Evolutionary conservation across 176 grass and related monocot species (phyloP).

Genomic region (Ampelocalamus luodianensis): DNA sequence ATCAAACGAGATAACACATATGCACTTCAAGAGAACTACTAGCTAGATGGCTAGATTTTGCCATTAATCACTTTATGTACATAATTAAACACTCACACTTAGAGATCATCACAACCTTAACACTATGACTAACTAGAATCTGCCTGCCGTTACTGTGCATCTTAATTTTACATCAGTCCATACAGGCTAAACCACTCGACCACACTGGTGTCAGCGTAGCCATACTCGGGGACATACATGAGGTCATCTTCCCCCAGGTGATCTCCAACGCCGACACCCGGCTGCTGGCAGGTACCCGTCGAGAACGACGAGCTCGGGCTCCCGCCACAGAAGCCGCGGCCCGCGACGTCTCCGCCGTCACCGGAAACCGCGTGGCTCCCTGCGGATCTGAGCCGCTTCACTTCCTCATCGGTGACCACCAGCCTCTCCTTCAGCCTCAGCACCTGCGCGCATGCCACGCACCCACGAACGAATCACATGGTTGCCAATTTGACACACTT

Average conservation of each 20-base stretch:
- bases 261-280: slow-evolving; percentile 27
- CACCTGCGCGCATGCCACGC: slow-evolving; percentile 42
- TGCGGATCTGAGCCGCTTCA: slow-evolving; percentile 57
- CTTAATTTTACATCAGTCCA: slow-evolving; percentile 38
- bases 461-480: slow-evolving; percentile 20
- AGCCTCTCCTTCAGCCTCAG: slow-evolving; percentile 80
- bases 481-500: not conserved
- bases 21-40: slow-evolving; percentile 28
- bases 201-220: slow-evolving; percentile 43
- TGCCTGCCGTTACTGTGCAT: not conserved
- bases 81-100: slow-evolving; percentile 47
- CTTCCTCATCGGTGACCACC: slow-evolving; percentile 55
- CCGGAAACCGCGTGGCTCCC: slow-evolving; percentile 34
- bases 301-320: slow-evolving; percentile 92
- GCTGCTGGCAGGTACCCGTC: slow-evolving; percentile 57
- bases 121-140: slow-evolving; percentile 34
- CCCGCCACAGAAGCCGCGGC: slow-evolving; percentile 15
- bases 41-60: slow-evolving; percentile 43
- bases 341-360: slow-evolving; percentile 30
- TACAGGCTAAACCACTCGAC: slow-evolving; percentile 57
- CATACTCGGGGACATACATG: slow-evolving; percentile 45
- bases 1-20: slow-evolving; percentile 27
- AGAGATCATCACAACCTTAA: slow-evolving; percentile 34
- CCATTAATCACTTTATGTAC: slow-evolving; percentile 48
- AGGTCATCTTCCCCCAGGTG: slow-evolving; percentile 42